phyloP scores from a whole-genome alignment of 441 rosid species.

The Euphorbia schlechtendalii region DNA sequence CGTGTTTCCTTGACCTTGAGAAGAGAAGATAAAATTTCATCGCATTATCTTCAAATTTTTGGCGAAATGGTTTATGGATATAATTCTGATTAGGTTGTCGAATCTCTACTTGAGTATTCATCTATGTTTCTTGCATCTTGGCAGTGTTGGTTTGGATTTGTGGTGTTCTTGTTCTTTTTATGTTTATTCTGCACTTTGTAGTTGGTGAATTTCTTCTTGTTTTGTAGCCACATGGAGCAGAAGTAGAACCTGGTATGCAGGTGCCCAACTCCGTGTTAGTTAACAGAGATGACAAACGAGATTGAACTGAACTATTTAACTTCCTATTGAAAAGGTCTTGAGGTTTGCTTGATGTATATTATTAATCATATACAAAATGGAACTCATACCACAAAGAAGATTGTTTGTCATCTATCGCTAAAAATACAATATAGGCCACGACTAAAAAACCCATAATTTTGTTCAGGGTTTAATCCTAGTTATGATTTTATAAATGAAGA shows the following conservation, averaged over 20 bases:
- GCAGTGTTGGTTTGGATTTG: background rate
- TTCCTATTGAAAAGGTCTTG: background rate
- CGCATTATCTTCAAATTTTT: too few relatives aligned
- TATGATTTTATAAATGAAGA: too few relatives aligned
- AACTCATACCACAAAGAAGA: too few relatives aligned
- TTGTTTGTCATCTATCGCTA: background rate
- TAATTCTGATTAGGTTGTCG: too few relatives aligned
- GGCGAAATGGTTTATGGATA: too few relatives aligned
- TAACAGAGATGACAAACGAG: slow-evolving; percentile 5
- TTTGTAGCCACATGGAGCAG: slow-evolving; percentile 4
- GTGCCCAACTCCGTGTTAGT: slow-evolving; percentile 1
- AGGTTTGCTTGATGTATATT: background rate
- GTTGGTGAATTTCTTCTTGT: background rate
- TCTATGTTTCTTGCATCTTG: background rate
- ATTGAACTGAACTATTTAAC: background rate
- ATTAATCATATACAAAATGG: background rate
- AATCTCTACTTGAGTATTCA: background rate
- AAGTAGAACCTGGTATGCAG: background rate
- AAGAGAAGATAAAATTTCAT: background rate
- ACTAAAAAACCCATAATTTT: too few relatives aligned
- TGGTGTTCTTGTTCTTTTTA: too few relatives aligned
- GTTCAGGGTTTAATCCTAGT: too few relatives aligned
- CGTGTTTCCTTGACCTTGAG: too few relatives aligned
- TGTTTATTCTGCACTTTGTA: background rate
- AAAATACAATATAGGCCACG: too few relatives aligned